Evolutionary conservation across 169 alveolate genomes (phyloP), one percentile per base, ranked within the genome.

Genomic region (Plasmodium chabaudi): DNA sequence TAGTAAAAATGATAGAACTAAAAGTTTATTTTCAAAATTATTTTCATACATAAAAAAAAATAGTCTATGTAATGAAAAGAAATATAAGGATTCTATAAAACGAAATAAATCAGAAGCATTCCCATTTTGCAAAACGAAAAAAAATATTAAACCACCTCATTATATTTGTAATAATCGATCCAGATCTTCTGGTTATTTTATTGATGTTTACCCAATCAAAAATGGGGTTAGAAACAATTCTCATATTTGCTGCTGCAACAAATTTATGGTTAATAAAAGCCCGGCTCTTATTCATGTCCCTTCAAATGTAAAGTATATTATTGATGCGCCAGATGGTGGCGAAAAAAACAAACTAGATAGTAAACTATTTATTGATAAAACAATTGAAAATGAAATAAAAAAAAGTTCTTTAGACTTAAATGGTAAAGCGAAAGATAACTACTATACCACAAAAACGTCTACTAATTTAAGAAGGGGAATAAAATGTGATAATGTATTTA

Each of bases 1-100:
- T 34, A 65, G 55, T 75, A 7, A 47, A 47, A 19, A 63, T 13
- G 39, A 65, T 21, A 67, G 51, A 25, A 67, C 23, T 51, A 55
- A 75, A 19, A 65, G 49, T 56, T 49, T 75, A 12, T 75, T 75
- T 56, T 21, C 67, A 13, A 75, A 75, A 65, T 23, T 75, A 7
- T 75, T 75, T 46, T 75, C 74, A 17, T 75, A 61, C 65, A 75
- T 75, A 75, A 61, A 56, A 56, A 75, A 63, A 12, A 61, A 75
- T 47, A 75, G 88, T 65, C 56, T 75, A n/a, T 61, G 74, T 47
- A 75, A 75, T 53, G 88, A 75, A 75, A 75, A 61, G 46, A 75
- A 72, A 59, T 15, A 75, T 63, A 55, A 12, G 1, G 64, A 61
- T 39, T 46, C 55, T 75, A 21, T 60, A 15, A 75, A 68, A 55